Base-by-base conservation (phyloP, 2,329 filamentous ascomycete genomes). In the Colletotrichum lindemuthianum region DNA sequence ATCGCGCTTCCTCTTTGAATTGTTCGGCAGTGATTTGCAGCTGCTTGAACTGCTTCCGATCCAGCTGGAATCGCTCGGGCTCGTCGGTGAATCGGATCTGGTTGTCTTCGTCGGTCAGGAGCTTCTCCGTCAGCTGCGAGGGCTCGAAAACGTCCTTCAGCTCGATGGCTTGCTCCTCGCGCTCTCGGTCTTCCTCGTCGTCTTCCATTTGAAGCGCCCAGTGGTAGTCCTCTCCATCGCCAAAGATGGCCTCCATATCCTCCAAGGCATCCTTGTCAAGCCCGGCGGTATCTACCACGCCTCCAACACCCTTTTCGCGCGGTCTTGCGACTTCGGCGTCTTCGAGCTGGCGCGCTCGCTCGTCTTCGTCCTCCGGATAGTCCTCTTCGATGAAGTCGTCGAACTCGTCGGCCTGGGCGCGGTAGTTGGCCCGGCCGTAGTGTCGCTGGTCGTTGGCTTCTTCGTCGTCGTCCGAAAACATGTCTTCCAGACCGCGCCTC, bases 141-240 rank as follows among this genome's bases (percentile, higher is more conserved):
- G 96, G 96, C 78, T 99, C 96, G 72, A 99, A 99, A 54, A 99
- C 95, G 75, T 99, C 95, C 80, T 98, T 97, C 67, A 99, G 86
- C 77, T 97, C 93, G 45, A 98, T 88, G 48, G 90, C 90, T 72
- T 94, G 92, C 69, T 96, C 92, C 67, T 92, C 91, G 65, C 89
- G 86, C 69, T 91, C 85, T 61, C 91, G 88, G 51, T 92, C 89
- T 69, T 96, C 92, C 69, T 94, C 91, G 53, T 93, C 90, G 49
- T 96, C 92, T 76, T 98, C 94, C 72, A 95, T 84, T 56, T 95
- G 91, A 51, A 99, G 81, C 8, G 95, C 96, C 89, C 96, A 99
- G 70, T 94, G 90, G 74, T 98, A 99, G 73, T 99, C 96, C 69
- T 92, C 93, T 60, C 96, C 95, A 73, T 97, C 93, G 67, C 96